Evolutionary conservation across 1,139 yeast species (phyloP).

Genomic region (Geotrichum aggregatum): DNA sequence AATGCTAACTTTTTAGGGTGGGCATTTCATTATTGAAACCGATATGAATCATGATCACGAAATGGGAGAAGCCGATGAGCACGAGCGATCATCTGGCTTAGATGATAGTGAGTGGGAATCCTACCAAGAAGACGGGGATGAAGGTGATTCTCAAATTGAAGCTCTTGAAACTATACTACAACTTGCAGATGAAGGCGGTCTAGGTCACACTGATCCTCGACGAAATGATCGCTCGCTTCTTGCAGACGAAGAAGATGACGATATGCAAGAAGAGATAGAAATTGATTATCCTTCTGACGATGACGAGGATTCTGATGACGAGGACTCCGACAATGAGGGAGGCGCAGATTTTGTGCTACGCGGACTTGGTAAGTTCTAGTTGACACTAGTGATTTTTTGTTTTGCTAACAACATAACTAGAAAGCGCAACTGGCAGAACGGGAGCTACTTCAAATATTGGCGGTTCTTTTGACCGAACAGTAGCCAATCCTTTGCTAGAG

Average conservation of each 20-base stretch:
- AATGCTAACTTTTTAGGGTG: constrained; percentile 9
- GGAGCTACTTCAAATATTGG: background rate
- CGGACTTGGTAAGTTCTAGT: constrained; percentile 9
- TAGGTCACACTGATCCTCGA: constrained; percentile 18
- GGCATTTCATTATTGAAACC: constrained; percentile 11
- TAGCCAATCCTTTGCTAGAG: constrained; percentile 17
- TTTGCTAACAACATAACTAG: constrained; percentile 2
- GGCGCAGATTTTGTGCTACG: constrained; percentile 10
- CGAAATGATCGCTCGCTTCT: constrained; percentile 16
- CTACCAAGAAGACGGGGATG: constrained; percentile 32
- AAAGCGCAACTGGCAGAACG: background rate
- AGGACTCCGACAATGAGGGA: constrained; percentile 30
- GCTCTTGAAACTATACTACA: constrained; percentile 23
- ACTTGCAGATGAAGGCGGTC: constrained; percentile 24
- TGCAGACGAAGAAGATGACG: constrained; percentile 16
- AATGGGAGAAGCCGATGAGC: constrained; percentile 16
- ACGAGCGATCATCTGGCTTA: constrained; percentile 40
- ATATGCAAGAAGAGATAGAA: constrained; percentile 20
- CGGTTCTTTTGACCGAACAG: constrained; percentile 3
- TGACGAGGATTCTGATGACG: constrained; percentile 37
- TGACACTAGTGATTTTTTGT: background rate
- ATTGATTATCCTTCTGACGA: constrained; percentile 20
- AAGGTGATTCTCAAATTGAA: constrained; percentile 32
- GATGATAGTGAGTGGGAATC: constrained; percentile 33
- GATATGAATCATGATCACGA: constrained; percentile 14